These are phyloP conservation scores for Psidium guajava DNA, from an alignment of 345 rosid species.

Conservation along the genomic window DNA sequence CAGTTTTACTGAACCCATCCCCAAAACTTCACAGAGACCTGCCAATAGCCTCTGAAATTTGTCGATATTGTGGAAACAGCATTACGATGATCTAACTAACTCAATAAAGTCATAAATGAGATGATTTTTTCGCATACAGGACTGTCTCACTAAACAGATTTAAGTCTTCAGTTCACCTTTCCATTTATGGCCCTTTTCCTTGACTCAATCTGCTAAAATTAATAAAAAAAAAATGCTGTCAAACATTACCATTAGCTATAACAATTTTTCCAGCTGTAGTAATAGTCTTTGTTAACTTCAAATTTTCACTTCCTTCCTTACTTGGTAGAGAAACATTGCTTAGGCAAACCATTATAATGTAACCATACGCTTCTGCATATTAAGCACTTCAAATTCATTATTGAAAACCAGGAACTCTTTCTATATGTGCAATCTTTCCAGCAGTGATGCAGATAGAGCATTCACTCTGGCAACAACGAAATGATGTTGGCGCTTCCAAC, in stretches of 20 bases:
- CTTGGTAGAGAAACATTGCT: not conserved
- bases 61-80: not conserved
- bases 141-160: not conserved
- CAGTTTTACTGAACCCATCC: not conserved
- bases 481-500: not conserved
- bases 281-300: not conserved
- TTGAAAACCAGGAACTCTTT: not conserved
- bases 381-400: not conserved
- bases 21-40: not conserved
- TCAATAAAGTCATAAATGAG: not conserved
- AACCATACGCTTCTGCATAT: not conserved
- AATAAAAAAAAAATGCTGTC: not conserved
- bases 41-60: not conserved
- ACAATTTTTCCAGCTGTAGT: not conserved
- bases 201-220: not conserved
- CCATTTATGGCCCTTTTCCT: not conserved
- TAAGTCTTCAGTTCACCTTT: not conserved
- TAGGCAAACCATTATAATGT: not conserved
- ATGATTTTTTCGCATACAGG: not conserved
- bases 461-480: not conserved
- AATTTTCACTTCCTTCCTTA: not conserved
- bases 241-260: not conserved
- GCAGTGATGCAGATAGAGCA: not conserved
- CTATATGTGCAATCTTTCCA: not conserved
- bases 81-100: not conserved